Conservation (phyloP, 2,329 filamentous ascomycete species). For the Aspergillus udagawae region DNA sequence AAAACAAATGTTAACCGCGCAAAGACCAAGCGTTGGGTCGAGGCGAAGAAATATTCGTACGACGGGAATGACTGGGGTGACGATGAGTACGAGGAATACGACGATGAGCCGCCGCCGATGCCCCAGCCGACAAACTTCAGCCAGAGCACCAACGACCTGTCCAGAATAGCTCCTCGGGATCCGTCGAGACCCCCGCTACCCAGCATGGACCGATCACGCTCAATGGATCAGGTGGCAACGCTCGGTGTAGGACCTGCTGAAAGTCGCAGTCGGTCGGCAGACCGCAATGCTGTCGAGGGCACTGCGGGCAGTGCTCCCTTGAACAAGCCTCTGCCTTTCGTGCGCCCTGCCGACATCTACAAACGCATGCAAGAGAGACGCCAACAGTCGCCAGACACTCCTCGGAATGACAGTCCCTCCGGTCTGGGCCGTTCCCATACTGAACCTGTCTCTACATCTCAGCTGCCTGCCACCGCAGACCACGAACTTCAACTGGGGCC, state of each 20-base stretch:
- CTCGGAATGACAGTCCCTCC: slow-evolving; percentile 55
- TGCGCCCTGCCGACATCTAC: slow-evolving; percentile 74
- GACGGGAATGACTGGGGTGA: slow-evolving; percentile 93
- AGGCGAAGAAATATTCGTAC: slow-evolving; percentile 81
- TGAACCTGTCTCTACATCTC: background rate
- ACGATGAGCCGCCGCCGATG: slow-evolving; percentile 48
- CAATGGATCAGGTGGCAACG: slow-evolving; percentile 32
- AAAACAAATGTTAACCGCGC: slow-evolving; percentile 81
- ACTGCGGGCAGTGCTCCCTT: slow-evolving; percentile 23
- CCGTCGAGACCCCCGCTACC: slow-evolving; percentile 12
- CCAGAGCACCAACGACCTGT: slow-evolving; percentile 23
- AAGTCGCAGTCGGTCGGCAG: slow-evolving; percentile 24
- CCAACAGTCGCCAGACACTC: slow-evolving; percentile 54
- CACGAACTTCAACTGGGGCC: slow-evolving; percentile 3
- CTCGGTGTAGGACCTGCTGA: slow-evolving; percentile 10
- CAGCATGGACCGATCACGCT: slow-evolving; percentile 36
- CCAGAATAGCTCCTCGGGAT: slow-evolving; percentile 7
- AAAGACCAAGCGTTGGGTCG: slow-evolving; percentile 93
- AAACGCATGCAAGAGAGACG: slow-evolving; percentile 61
- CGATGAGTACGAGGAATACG: slow-evolving; percentile 57
- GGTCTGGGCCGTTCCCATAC: slow-evolving; percentile 3
- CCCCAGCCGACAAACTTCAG: slow-evolving; percentile 21
- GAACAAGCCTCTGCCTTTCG: slow-evolving; percentile 57
- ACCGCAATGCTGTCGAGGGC: slow-evolving; percentile 4
- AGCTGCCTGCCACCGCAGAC: slow-evolving; percentile 3